Evolutionary conservation across 2,329 filamentous ascomycete species (phyloP).

Genomic region (Cytospora schulzeri): DNA sequence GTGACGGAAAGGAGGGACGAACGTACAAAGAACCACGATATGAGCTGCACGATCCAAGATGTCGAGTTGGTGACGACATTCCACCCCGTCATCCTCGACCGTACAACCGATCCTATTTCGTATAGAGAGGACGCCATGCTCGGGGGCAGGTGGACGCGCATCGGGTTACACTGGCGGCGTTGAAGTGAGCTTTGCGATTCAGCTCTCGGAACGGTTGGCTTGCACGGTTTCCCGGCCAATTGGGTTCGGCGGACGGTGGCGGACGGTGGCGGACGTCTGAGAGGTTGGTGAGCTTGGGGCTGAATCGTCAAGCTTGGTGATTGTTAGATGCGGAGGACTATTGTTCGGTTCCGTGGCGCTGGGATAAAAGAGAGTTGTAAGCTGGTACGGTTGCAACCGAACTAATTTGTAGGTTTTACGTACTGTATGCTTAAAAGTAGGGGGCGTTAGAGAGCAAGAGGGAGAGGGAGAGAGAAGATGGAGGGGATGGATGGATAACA

Average conservation of each 20-base stretch:
- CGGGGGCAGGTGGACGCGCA: slow-evolving; percentile 17
- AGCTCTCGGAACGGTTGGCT: background rate
- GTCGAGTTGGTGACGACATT: slow-evolving; percentile 29
- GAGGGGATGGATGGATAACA: background rate
- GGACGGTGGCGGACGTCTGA: background rate
- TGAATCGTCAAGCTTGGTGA: background rate
- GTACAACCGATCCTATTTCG: slow-evolving; percentile 20
- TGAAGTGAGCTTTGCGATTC: background rate
- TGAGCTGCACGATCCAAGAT: slow-evolving; percentile 30
- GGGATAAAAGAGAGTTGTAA: background rate
- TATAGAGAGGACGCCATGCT: slow-evolving; percentile 21
- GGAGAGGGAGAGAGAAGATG: background rate
- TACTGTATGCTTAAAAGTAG: background rate
- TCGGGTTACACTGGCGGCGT: background rate
- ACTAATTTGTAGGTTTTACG: background rate
- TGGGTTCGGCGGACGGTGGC: slow-evolving; percentile 14
- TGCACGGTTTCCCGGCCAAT: background rate
- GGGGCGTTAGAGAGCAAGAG: background rate
- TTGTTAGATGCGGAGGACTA: background rate
- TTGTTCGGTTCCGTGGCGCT: background rate
- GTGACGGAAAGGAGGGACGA: slow-evolving; percentile 8
- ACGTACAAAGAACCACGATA: slow-evolving; percentile 37
- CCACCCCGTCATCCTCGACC: slow-evolving; percentile 30
- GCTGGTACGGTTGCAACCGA: background rate
- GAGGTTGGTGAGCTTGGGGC: background rate